Evolutionary conservation across 306 rosid species (phyloP).

Genomic region (cucumber (Cucumis sativus)): DNA sequence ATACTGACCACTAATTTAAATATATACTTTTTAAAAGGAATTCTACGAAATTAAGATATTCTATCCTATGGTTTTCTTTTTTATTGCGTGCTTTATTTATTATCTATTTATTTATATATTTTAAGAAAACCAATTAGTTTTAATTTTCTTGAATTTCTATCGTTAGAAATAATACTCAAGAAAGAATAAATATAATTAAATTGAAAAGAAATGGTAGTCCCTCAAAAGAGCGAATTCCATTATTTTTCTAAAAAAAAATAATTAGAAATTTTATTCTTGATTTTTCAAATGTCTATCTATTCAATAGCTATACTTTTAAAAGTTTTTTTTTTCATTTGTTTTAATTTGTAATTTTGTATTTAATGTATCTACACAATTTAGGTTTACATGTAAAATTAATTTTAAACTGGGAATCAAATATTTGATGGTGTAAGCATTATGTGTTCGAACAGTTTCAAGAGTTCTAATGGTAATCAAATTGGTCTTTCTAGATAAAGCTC

Average conservation of each 20-base stretch:
- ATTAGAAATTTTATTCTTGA: background rate
- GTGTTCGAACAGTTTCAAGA: too few relatives aligned
- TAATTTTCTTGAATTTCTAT: background rate
- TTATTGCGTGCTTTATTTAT: background rate
- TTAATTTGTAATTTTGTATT: too few relatives aligned
- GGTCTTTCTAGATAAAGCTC: too few relatives aligned
- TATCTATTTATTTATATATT: too few relatives aligned
- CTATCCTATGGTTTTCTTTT: background rate
- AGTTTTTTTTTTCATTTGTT: too few relatives aligned
- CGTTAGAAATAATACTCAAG: background rate
- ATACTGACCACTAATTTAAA: background rate
- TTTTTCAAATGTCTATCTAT: background rate
- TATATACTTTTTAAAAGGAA: background rate
- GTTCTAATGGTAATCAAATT: too few relatives aligned
- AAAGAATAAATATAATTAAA: background rate
- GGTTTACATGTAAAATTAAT: too few relatives aligned
- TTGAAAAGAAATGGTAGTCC: background rate
- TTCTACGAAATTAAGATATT: background rate
- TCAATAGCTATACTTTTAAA: too few relatives aligned
- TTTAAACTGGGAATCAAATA: too few relatives aligned
- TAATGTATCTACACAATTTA: too few relatives aligned
- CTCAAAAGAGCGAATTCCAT: background rate
- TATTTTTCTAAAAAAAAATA: background rate
- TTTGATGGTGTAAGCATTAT: too few relatives aligned
- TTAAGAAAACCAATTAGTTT: background rate